Evolutionary conservation across 2,329 filamentous ascomycete genomes (phyloP), one percentile per base, ranked within the genome.

Genomic region (Ceratocystis huliohia): DNA sequence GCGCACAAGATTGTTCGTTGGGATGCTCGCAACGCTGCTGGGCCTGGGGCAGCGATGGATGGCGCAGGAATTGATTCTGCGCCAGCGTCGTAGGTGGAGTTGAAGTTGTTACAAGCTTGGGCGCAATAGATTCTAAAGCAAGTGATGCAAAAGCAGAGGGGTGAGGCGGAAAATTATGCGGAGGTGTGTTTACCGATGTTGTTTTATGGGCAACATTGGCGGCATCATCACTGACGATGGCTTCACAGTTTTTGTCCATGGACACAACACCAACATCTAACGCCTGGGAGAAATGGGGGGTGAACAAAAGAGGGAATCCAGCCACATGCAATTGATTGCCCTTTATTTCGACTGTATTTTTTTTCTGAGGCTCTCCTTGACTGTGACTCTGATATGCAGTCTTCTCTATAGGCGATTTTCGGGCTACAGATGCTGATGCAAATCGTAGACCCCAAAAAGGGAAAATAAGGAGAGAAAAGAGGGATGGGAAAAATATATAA

Each of bases 171-270:
- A 33, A 50, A 37, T 33, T 48, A 30, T 46, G 61, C 13, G 46
- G 41, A 50, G 61, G 15, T 15, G n/a, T 63, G 61, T 63, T 45
- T 48, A 48, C 37, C 61, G 15, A 63, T 33, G 45, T 48, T 63
- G 44, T 15, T 46, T 28, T 63, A 30, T 48, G 37, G 7, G 46
- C 22, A 48, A 48, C 61, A 48, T 63, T 20, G 44, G 44, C 61
- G n/a, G 61, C 22, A 63, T 50, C 46, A 63, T 63, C 61, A 48
- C 61, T 48, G 30, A 48, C 44, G 61, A 63, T 30, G 61, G 61
- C 61, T 63, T 63, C 61, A 63, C 61, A 17, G 33, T 46, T 46
- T 30, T 30, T 63, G 41, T 63, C 61, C 61, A 63, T 63, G 22
- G 61, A 48, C 45, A 63, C 61, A 50, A 41, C 41, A 41, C 44